Evolutionary conservation across 2,329 filamentous ascomycete species (phyloP).

Genomic region (Graphilbum ipis-grandicollis): DNA sequence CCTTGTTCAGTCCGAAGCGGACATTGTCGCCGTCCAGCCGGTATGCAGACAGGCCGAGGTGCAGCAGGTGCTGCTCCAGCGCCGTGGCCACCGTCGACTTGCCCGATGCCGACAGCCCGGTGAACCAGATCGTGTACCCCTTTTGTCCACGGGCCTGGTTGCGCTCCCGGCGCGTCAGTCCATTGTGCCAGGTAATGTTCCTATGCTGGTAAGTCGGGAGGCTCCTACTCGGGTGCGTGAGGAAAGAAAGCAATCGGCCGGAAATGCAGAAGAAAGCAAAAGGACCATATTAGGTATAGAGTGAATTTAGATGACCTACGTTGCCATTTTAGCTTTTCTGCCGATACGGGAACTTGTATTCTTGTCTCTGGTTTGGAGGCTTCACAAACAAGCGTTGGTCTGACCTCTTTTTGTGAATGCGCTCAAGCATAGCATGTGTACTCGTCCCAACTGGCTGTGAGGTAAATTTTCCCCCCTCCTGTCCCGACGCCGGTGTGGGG

Average conservation of each 20-base stretch:
- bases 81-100: conserved; percentile 96
- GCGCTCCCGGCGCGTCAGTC: conserved; percentile 63
- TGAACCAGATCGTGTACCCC: conserved; percentile 95
- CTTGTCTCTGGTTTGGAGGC: too few species aligned
- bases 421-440: too few species aligned
- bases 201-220: too few species aligned
- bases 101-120: conserved; percentile 84
- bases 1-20: conserved; percentile 94
- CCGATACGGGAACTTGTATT: too few species aligned
- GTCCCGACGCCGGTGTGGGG: too few species aligned
- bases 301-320: neutral
- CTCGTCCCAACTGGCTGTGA: too few species aligned
- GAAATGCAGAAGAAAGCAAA: neutral
- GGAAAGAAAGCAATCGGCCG: neutral
- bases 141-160: conserved; percentile 60
- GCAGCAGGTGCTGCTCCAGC: conserved; percentile 89
- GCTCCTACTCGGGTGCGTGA: too few species aligned
- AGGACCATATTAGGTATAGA: neutral
- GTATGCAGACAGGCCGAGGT: conserved; percentile 70
- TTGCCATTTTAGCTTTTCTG: neutral
- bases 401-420: too few species aligned
- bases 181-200: conserved; percentile 83
- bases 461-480: conserved; percentile 1
- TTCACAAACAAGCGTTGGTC: too few species aligned
- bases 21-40: conserved; percentile 96